phyloP scores from a whole-genome alignment of 2,329 filamentous ascomycete genomes.

The Mollisia scopiformis region DNA sequence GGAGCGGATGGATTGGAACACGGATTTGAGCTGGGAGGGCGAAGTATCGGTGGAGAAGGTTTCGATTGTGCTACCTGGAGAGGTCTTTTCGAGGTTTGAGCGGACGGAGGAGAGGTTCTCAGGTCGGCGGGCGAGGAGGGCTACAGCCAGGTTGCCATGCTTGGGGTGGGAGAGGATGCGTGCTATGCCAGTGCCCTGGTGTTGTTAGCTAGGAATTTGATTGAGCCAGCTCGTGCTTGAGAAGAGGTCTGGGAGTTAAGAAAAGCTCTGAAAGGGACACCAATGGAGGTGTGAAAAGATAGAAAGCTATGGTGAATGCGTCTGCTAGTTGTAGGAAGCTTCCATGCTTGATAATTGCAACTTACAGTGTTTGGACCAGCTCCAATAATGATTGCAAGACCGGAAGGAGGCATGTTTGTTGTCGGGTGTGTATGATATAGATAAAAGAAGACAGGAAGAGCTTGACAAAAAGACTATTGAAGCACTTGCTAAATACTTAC shows the following conservation, averaged over 20 bases:
- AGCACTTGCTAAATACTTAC: neutral
- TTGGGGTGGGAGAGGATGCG: conserved; percentile 55
- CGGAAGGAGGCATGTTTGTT: conserved; percentile 46
- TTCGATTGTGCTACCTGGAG: conserved; percentile 49
- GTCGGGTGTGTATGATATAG: no score
- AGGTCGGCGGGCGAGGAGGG: conserved; percentile 52
- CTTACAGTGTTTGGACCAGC: conserved; percentile 47
- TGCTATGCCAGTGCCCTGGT: conserved; percentile 56
- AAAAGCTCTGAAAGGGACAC: neutral
- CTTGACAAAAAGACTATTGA: neutral
- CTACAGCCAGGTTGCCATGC: conserved; percentile 58
- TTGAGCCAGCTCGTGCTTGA: neutral
- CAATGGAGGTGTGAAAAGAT: neutral
- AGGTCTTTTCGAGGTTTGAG: conserved; percentile 43
- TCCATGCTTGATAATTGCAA: neutral
- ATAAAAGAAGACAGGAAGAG: neutral
- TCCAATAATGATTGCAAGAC: conserved; percentile 54
- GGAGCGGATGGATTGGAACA: conserved; percentile 51
- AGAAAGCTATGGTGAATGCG: no score
- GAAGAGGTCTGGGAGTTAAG: neutral
- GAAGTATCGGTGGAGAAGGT: conserved; percentile 55
- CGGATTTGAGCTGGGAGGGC: conserved; percentile 47
- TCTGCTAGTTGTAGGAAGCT: neutral
- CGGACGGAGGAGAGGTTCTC: conserved; percentile 48
- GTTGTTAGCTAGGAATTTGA: neutral